Evolutionary conservation across 768 basidiomycete species (phyloP).

Genomic region (Pilatotrama ljubarskyi): DNA sequence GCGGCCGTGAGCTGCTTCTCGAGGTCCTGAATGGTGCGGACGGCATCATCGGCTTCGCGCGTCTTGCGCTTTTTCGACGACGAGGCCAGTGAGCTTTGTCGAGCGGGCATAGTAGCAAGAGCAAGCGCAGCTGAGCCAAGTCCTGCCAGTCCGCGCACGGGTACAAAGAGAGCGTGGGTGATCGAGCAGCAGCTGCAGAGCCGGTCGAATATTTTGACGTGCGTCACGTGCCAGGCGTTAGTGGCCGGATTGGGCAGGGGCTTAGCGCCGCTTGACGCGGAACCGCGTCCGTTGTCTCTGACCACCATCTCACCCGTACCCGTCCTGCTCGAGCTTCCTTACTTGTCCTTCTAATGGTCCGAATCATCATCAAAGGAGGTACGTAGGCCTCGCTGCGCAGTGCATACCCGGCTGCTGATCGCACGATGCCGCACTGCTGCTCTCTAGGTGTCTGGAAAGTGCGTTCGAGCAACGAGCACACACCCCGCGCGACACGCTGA

Average conservation of each 20-base stretch:
- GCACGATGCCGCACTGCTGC: not conserved
- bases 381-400: slow-evolving; percentile 27
- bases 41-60: slow-evolving; percentile 15
- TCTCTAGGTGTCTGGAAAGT: slow-evolving; percentile 80
- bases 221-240: slow-evolving; percentile 5
- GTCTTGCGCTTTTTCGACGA: slow-evolving; percentile 31
- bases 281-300: slow-evolving; percentile 16
- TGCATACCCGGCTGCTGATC: not conserved
- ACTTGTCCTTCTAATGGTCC: slow-evolving; percentile 54
- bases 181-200: not conserved
- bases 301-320: slow-evolving; percentile 9
- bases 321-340: not conserved
- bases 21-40: slow-evolving; percentile 41
- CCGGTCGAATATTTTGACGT: not conserved
- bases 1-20: slow-evolving; percentile 60
- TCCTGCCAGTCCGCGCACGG: too few relatives aligned
- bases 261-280: slow-evolving; percentile 1
- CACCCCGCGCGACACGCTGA: slow-evolving; percentile 19
- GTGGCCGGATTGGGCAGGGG: slow-evolving; percentile 2
- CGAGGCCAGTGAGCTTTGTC: slow-evolving; percentile 22
- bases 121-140: too few relatives aligned
- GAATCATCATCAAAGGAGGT: slow-evolving; percentile 93
- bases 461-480: slow-evolving; percentile 14
- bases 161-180: not conserved
- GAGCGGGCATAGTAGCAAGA: not conserved